Conservation (phyloP, 2,329 filamentous ascomycete species). For the Boeremia lycopersici region DNA sequence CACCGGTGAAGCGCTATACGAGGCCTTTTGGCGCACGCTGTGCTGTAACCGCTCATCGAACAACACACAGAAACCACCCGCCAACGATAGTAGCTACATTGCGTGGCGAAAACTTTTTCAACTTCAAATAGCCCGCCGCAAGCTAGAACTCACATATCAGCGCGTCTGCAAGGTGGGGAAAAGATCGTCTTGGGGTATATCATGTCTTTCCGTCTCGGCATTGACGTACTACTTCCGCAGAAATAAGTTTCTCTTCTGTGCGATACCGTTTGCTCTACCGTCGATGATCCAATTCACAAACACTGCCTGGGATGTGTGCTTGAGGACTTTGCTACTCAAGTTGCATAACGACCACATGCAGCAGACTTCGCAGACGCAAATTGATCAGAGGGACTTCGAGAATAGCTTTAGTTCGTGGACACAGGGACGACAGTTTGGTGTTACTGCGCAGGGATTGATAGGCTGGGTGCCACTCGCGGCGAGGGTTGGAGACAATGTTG, state of each 20-base stretch:
- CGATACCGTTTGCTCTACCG: not conserved
- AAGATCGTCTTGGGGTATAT: not conserved
- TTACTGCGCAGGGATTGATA: not conserved
- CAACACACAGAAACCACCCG: not conserved
- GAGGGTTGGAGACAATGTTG: not conserved
- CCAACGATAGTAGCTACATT: not conserved
- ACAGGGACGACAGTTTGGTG: not conserved
- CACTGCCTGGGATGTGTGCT: not conserved
- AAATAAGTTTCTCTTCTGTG: not conserved
- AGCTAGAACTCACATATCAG: not conserved
- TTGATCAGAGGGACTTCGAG: not conserved
- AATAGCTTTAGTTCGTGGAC: not conserved
- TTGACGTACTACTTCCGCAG: not conserved
- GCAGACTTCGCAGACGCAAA: not conserved
- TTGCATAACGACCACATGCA: not conserved
- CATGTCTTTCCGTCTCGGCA: not conserved
- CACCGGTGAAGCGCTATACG: constrained; percentile 4
- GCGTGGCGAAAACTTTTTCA: not conserved
- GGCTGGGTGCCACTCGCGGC: not conserved
- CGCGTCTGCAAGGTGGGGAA: not conserved
- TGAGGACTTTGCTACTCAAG: too few species aligned
- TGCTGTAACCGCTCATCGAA: not conserved
- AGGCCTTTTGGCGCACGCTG: constrained; percentile 10
- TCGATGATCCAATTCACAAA: not conserved
- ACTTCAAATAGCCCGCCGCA: not conserved